Percentiles rank a stretch among this genome's conserved stretches.
phyloP scores from a whole-genome alignment of 2,329 filamentous ascomycete genomes.

The Cladosporium sp. region DNA sequence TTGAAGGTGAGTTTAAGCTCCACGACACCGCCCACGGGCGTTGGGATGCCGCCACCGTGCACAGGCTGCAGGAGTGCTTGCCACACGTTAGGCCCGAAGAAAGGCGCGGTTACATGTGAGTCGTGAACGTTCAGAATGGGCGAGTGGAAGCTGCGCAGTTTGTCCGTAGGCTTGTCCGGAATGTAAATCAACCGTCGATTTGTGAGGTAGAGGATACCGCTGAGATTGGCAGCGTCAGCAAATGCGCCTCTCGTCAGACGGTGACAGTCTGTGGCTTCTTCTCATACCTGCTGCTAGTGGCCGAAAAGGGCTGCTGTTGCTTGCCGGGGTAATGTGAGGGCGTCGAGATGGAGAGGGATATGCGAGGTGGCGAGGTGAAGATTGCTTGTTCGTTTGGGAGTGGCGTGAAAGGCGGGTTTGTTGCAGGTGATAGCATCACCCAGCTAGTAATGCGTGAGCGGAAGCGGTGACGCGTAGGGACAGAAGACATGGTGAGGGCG shows the following conservation, averaged over 20 bases:
- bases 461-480: conserved; percentile 11
- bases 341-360: conserved; percentile 60
- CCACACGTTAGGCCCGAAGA: conserved; percentile 93
- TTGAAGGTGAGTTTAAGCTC: conserved; percentile 86
- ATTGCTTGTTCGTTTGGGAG: conserved; percentile 79
- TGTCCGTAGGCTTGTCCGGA: conserved; percentile 60
- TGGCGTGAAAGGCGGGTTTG: conserved; percentile 63
- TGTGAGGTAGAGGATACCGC: conserved; percentile 24
- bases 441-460: conserved; percentile 51
- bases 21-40: conserved; percentile 63
- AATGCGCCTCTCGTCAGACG: neutral
- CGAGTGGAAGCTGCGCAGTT: conserved; percentile 81
- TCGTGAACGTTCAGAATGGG: conserved; percentile 86
- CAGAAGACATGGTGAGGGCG: neutral
- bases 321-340: conserved; percentile 59
- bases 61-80: conserved; percentile 74
- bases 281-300: conserved; percentile 17
- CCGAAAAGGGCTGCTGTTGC: conserved; percentile 39
- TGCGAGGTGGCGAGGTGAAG: conserved; percentile 73
- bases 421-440: conserved; percentile 78
- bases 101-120: conserved; percentile 78
- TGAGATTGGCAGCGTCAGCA: conserved; percentile 11
- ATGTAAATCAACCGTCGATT: conserved; percentile 74
- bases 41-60: conserved; percentile 74
- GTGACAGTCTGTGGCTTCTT: neutral